These are phyloP conservation scores for Fusarium nurragi DNA, from an alignment of 2,329 filamentous ascomycete species.

Conservation along the genomic window DNA sequence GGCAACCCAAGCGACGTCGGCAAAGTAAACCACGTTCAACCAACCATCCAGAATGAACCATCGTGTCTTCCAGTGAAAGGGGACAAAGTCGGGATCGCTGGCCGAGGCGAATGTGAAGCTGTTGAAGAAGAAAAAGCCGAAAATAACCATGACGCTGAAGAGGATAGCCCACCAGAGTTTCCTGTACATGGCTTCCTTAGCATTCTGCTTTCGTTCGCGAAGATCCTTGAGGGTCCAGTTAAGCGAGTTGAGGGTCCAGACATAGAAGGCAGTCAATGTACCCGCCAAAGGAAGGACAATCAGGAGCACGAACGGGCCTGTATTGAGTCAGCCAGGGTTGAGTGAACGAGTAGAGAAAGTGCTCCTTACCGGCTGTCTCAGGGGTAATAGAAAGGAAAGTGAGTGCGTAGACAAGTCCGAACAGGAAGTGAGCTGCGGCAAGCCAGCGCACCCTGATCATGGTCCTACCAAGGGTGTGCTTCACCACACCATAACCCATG, in stretches of 20 bases:
- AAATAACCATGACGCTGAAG: constrained; percentile 91
- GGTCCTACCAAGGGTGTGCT: constrained; percentile 86
- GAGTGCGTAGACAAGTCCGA: constrained; percentile 91
- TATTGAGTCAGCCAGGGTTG: constrained; percentile 31
- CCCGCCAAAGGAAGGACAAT: constrained; percentile 92
- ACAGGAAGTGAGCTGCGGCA: constrained; percentile 91
- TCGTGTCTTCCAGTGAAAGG: constrained; percentile 94
- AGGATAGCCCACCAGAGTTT: constrained; percentile 99
- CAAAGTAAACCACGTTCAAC: constrained; percentile 95
- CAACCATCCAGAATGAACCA: constrained; percentile 99
- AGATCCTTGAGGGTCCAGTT: constrained; percentile 96
- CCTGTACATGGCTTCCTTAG: constrained; percentile 95
- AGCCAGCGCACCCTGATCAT: constrained; percentile 95
- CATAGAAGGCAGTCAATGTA: constrained; percentile 95
- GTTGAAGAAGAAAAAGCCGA: constrained; percentile 98
- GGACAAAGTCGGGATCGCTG: constrained; percentile 87
- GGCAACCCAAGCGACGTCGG: constrained; percentile 90
- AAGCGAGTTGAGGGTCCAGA: constrained; percentile 97
- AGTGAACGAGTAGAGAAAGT: not conserved
- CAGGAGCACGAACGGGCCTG: constrained; percentile 87
- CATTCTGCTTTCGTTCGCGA: constrained; percentile 90
- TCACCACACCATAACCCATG: constrained; percentile 99
- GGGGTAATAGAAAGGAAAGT: constrained; percentile 89
- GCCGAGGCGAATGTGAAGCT: constrained; percentile 92
- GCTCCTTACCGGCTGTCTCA: constrained; percentile 74